phyloP scores from a whole-genome alignment of 257 asterid species.

The Solanum okadae region DNA sequence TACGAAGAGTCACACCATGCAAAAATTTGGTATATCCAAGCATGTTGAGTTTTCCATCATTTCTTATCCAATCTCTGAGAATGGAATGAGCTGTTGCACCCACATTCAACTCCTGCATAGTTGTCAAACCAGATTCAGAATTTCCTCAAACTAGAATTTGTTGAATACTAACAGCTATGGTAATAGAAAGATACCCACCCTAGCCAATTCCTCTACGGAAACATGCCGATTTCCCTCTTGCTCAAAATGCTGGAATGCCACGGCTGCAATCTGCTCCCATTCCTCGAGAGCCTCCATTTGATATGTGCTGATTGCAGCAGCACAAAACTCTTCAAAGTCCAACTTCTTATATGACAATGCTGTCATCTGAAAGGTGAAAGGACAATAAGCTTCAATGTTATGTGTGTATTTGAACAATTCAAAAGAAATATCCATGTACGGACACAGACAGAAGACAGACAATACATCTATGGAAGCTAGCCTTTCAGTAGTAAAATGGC shows the following conservation, averaged over 20 bases:
- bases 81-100: constrained; percentile 64
- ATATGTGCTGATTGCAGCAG: constrained; percentile 83
- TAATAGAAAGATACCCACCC: constrained; percentile 54
- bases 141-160: not conserved
- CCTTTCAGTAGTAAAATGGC: not conserved
- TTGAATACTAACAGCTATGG: not conserved
- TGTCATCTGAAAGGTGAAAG: constrained; percentile 44
- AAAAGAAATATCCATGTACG: not conserved
- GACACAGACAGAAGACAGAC: not conserved
- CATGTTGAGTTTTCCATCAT: constrained; percentile 65
- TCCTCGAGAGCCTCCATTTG: constrained; percentile 75
- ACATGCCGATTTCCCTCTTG: constrained; percentile 74
- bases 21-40: constrained; percentile 82
- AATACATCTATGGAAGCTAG: not conserved
- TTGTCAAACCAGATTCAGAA: not conserved
- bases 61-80: constrained; percentile 73
- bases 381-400: not conserved
- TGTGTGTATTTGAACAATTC: too few relatives aligned
- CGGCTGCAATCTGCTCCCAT: constrained; percentile 76
- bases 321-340: constrained; percentile 84
- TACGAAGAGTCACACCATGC: constrained; percentile 85
- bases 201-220: constrained; percentile 73
- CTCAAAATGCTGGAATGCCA: constrained; percentile 68
- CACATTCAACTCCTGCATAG: constrained; percentile 68
- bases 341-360: constrained; percentile 60